Base-by-base conservation (phyloP, 768 basidiomycete species). In the Lanmaoa pseudosensibilis region DNA sequence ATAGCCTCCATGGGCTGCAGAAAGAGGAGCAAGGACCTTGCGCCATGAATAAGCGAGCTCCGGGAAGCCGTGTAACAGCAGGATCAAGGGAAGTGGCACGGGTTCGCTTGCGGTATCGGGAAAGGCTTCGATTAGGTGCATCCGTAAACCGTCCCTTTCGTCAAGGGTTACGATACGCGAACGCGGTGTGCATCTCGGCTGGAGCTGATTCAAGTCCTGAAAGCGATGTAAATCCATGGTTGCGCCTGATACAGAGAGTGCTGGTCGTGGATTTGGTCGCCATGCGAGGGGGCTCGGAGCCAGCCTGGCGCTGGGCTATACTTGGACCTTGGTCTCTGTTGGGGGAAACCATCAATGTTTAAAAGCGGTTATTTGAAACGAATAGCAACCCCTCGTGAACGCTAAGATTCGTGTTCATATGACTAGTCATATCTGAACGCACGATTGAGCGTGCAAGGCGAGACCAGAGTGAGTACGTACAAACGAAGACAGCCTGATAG, bases 41-140 rank as follows among this genome's bases (percentile, higher is more conserved):
- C 86, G 76, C 83, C 84, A 87, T 9, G 84, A 86, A 64, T 82
- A 84, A 3, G 84, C 79, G 7, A 87, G 74, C 62, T 87, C 85
- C 11, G 85, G 85, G 65, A 87, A 87, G 40, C 85, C 86, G 58
- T 87, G 85, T 2, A 87, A 66, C 23, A 88, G 79, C 32, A 87
- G 52, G 45, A 86, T 62, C 15, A 87, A 74, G 1, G 80, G 82
- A 5, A 73, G 68, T 21, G 70, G 64, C 37, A 60, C 45, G 41
- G 57, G 54, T 27, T 57, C 52, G 39, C 61, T 57, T 51, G 52
- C 15, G 48, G 50, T 36, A 34, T 60, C 58, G 21, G 77, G 75
- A 34, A 62, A 56, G 9, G 80, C 81, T 59, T 85, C 83, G 27
- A 86, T 74, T 36, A 82, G 68, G 56, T 85, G 80, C 44, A 80